Conservation (phyloP, 1,284 basidiomycete species). For the Naganishia sp. region DNA sequence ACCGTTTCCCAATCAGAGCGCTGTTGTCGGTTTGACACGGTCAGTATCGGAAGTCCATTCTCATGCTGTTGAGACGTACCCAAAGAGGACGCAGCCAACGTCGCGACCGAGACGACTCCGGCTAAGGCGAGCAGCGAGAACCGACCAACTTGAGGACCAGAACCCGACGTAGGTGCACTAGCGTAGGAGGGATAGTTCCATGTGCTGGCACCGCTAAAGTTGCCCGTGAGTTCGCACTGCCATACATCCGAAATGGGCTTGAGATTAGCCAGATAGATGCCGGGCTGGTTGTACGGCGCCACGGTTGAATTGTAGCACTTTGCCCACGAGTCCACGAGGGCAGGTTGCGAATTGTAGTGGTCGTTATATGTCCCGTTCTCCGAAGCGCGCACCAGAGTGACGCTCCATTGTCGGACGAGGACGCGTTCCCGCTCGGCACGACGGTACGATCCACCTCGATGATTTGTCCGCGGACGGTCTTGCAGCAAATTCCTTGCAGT, state of each 20-base stretch:
- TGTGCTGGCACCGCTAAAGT: background rate
- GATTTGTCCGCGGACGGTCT: too few relatives aligned
- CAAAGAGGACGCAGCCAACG: background rate
- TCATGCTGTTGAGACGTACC: too few relatives aligned
- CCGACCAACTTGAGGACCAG: background rate
- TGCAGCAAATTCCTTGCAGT: too few relatives aligned
- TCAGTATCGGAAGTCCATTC: too few relatives aligned
- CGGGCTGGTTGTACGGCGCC: background rate
- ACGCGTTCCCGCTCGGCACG: too few relatives aligned
- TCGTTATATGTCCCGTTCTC: background rate
- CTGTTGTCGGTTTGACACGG: too few relatives aligned
- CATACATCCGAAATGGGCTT: slow-evolving; percentile 5
- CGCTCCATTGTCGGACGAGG: too few relatives aligned
- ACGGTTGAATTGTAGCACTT: slow-evolving; percentile 8
- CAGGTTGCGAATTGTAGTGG: slow-evolving; percentile 1
- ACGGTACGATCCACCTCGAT: too few relatives aligned
- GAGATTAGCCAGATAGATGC: background rate
- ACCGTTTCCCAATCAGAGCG: too few relatives aligned
- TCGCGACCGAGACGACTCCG: background rate
- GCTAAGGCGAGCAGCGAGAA: slow-evolving; percentile 10
- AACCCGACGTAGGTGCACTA: too few relatives aligned
- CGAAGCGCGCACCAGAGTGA: background rate
- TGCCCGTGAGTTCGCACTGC: slow-evolving; percentile 4
- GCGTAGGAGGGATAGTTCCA: background rate
- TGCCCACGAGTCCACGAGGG: background rate